Base-by-base conservation (phyloP, 2,329 filamentous ascomycete species). In the Alternaria incomplexa region DNA sequence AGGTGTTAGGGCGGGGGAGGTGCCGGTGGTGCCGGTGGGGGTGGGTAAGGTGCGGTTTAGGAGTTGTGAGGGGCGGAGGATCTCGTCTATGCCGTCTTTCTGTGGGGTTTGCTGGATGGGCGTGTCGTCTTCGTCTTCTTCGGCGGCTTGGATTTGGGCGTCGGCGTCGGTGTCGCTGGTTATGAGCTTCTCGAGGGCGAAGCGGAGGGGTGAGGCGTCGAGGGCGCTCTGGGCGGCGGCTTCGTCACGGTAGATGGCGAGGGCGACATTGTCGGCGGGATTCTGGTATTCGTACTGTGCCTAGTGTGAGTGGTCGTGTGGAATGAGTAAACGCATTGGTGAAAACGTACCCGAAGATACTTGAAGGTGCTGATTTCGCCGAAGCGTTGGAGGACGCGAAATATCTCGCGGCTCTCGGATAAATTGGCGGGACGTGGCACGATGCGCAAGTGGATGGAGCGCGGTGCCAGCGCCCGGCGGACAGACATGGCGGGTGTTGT, bases 291-390 rank as follows among this genome's bases (percentile, higher is more conserved):
- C 83, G 69, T 85, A 83, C 77, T 84, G 44, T 20, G 58, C 6
- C 12, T 10, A 9, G 22, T 30, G 43, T 32, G 22, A 30, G 20
- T 22, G 10, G 1, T 15, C 13, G 25, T 11, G 36, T 56, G 3
- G 48, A 45, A 47, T n/a, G 26, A 51, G 28, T 45, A 45, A 25
- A 20, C 20, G 22, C 7, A n/a, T 43, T 7, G 20, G 26, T 8
- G 15, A 40, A 22, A 17, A 30, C 60, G 13, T 44, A 81, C 81
- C 56, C 76, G 79, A 45, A 85, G 77, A 66, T 79, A 80, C 66
- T 81, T 81, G 76, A 80, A 86, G 66, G 81, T 81, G 65, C 80
- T 80, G 47, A 86, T 77, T 54, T 85, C 82, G 43, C 84, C 84
- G 65, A 84, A 86, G 56, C 80, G 77, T 64, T 83, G 81, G 57